Conservation (phyloP, 768 basidiomycete species). For the Lentinus tigrinus region DNA sequence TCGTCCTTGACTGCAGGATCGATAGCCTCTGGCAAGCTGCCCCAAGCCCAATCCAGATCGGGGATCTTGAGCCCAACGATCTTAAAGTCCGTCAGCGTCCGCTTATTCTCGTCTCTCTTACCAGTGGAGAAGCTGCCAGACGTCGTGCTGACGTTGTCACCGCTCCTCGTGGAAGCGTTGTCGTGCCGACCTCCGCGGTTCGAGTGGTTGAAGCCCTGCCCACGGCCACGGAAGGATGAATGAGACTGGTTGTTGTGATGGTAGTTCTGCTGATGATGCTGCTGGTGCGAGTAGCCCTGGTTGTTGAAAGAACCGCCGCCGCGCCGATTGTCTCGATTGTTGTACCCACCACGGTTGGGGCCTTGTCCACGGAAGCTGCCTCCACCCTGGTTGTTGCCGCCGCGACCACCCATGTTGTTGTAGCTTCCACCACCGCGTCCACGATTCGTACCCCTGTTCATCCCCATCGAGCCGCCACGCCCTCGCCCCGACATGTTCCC, state of each 20-base stretch:
- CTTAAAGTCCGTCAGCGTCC: conserved; percentile 97
- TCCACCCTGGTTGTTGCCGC: conserved; percentile 45
- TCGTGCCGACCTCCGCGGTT: conserved; percentile 42
- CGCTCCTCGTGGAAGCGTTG: conserved; percentile 34
- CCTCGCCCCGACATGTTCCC: conserved; percentile 40
- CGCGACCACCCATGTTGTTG: conserved; percentile 41
- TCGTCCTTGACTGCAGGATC: conserved; percentile 29
- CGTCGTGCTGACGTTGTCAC: conserved; percentile 42
- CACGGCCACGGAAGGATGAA: conserved; percentile 54
- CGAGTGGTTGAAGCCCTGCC: conserved; percentile 48
- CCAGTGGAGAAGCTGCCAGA: conserved; percentile 35
- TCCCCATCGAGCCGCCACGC: conserved; percentile 40
- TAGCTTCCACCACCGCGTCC: conserved; percentile 39
- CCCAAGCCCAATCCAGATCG: conserved; percentile 88
- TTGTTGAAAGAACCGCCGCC: conserved; percentile 62
- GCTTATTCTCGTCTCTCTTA: conserved; percentile 86
- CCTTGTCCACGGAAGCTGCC: conserved; percentile 55
- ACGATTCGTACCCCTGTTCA: conserved; percentile 29
- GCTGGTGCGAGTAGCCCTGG: conserved; percentile 33
- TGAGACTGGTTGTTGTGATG: conserved; percentile 32
- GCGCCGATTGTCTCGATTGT: conserved; percentile 62
- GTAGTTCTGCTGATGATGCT: conserved; percentile 33
- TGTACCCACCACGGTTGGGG: conserved; percentile 61
- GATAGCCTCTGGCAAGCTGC: conserved; percentile 42
- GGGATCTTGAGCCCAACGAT: conserved; percentile 87